Conservation (phyloP, 805 yeast species). For the Aciculoconidium aculeatum region DNA sequence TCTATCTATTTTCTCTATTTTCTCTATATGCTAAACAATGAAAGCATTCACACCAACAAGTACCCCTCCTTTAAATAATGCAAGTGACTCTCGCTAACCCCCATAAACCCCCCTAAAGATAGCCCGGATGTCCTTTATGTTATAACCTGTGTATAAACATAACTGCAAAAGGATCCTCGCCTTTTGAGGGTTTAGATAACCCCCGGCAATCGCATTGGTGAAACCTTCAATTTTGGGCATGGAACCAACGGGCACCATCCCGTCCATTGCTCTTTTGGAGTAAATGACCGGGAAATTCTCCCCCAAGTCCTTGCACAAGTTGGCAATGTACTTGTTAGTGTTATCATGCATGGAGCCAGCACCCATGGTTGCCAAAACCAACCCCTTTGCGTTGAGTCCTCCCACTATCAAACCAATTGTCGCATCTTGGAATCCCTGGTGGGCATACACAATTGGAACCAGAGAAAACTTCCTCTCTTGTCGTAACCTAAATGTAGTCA, state of each 20-base stretch:
- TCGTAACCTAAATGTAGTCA: conserved; percentile 30
- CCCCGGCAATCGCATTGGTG: conserved; percentile 50
- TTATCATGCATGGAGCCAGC: conserved; percentile 58
- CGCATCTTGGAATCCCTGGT: conserved; percentile 52
- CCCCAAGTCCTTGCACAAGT: conserved; percentile 14
- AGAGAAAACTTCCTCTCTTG: conserved; percentile 28
- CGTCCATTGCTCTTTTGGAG: conserved; percentile 65
- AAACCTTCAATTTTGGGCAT: conserved; percentile 22
- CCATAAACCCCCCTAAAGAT: conserved; percentile 46
- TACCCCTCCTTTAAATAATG: not conserved
- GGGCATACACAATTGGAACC: conserved; percentile 54
- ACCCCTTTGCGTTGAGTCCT: conserved; percentile 43
- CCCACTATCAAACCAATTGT: conserved; percentile 43
- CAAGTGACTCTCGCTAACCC: no score
- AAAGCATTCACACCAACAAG: no score
- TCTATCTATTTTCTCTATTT: no score
- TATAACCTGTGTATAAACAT: conserved; percentile 40
- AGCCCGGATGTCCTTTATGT: conserved; percentile 33
- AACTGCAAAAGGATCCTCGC: conserved; percentile 53
- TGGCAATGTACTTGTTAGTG: conserved; percentile 40
- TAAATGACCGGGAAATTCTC: conserved; percentile 50
- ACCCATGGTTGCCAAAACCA: conserved; percentile 66
- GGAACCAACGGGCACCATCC: conserved; percentile 56
- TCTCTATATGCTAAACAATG: no score
- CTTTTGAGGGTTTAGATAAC: conserved; percentile 63